A percentile compares a stretch with the other conserved stretches of the same genome.
Conservation (phyloP, 495 filamentous ascomycete species). For the Bacidia gigantensis region DNA sequence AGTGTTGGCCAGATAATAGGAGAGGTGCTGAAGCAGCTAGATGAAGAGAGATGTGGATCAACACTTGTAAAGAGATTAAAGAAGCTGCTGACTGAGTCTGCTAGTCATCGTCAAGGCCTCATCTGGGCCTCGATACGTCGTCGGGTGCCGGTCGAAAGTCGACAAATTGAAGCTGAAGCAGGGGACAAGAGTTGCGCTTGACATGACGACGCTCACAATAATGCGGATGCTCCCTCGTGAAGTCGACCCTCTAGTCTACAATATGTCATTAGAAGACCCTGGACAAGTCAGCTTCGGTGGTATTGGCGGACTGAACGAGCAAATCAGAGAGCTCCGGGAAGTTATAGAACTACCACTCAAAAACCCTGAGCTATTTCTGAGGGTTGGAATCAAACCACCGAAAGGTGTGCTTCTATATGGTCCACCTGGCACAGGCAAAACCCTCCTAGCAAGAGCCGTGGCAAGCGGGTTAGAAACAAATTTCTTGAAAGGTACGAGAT, state of each 20-base stretch:
- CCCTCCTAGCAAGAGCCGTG: constrained; percentile 84
- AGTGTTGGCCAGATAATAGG: constrained; percentile 99
- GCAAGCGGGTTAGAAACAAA: constrained; percentile 96
- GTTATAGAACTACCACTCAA: constrained; percentile 97
- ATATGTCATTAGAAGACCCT: constrained; percentile 98
- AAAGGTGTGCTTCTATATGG: constrained; percentile 97
- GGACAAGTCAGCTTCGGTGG: constrained; percentile 98
- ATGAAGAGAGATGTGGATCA: constrained; percentile 88
- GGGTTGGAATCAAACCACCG: constrained; percentile 97
- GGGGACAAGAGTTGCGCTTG: constrained; percentile 92
- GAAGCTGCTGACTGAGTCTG: constrained; percentile 1
- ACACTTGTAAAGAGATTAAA: neutral
- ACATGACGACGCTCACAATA: constrained; percentile 99
- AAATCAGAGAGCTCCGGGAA: constrained; percentile 94
- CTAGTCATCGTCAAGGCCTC: constrained; percentile 78
- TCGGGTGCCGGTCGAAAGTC: constrained; percentile 96
- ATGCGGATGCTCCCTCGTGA: constrained; percentile 99
- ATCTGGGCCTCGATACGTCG: constrained; percentile 93
- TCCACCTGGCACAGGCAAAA: constrained; percentile 97
- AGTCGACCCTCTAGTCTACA: constrained; percentile 97
- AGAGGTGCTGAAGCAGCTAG: constrained; percentile 95
- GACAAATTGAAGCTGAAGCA: constrained; percentile 95
- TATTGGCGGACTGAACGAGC: constrained; percentile 96
- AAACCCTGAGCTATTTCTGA: constrained; percentile 93
- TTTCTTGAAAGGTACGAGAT: constrained; percentile 66